A percentile compares a stretch with the other conserved stretches of the same genome.
phyloP scores from a whole-genome alignment of 805 yeast genomes.

The Brettanomyces naardenensis region DNA sequence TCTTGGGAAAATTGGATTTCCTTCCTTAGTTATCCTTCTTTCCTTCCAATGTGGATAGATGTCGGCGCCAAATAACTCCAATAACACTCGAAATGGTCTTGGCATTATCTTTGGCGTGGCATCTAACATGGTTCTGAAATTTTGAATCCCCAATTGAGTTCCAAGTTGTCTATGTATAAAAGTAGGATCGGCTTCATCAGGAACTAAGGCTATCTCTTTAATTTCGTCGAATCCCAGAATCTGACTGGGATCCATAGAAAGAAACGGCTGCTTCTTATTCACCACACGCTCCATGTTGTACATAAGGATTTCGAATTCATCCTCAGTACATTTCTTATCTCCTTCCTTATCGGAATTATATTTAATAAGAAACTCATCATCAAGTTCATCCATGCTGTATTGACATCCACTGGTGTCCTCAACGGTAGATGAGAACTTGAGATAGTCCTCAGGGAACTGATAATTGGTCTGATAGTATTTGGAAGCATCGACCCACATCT shows the following conservation, averaged over 20 bases:
- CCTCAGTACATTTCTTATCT: conserved; percentile 47
- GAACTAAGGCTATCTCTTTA: conserved; percentile 37
- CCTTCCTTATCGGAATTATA: conserved; percentile 30
- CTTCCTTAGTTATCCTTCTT: conserved; percentile 63
- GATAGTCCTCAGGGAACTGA: conserved; percentile 67
- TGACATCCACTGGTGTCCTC: conserved; percentile 86
- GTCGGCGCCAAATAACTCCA: conserved; percentile 53
- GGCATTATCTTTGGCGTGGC: conserved; percentile 28
- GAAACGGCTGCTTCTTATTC: conserved; percentile 78
- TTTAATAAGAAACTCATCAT: conserved; percentile 55
- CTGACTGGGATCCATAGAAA: conserved; percentile 77
- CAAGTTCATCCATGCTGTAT: conserved; percentile 86
- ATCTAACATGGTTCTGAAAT: conserved; percentile 51
- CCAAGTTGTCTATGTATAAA: conserved; percentile 51
- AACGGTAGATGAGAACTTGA: conserved; percentile 89
- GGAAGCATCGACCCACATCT: conserved; percentile 68
- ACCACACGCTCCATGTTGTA: conserved; percentile 68
- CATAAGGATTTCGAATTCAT: conserved; percentile 77
- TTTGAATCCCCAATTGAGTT: conserved; percentile 44
- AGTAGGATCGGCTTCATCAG: conserved; percentile 41
- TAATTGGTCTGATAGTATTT: conserved; percentile 63
- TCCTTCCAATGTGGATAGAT: conserved; percentile 78
- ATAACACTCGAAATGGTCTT: conserved; percentile 39
- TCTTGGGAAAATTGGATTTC: conserved; percentile 64
- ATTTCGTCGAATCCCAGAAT: conserved; percentile 66